Evolutionary conservation across 495 filamentous ascomycete genomes (phyloP), one percentile per base, ranked within the genome.

Genomic region (Rhypophila decipiens): DNA sequence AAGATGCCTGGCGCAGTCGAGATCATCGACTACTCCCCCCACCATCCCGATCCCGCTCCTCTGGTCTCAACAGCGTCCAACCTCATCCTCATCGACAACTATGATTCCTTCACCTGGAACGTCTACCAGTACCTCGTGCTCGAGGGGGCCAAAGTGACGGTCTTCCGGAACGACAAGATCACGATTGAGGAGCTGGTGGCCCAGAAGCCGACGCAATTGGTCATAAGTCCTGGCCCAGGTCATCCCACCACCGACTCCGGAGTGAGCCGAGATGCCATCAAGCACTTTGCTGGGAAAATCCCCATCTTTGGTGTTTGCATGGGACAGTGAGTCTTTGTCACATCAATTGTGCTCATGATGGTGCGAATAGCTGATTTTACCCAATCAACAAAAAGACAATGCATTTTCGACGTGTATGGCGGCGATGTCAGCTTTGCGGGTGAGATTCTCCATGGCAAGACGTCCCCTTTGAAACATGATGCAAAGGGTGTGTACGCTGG

Each of bases 91-190:
- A 95, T 99, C 57, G 93, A 97, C 71, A 99, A 99, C 71, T 99
- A 96, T 65, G 93, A 99, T 68, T 96, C 91, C 0, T 99, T 97
- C 59, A 95, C 91, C 50, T 97, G 88, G 87, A 98, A 97, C 61
- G 88, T 99, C 49, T 96, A 96, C 66, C 94, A 99, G 63, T 99
- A 96, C 57, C 77, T 99, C 2, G 86, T 90, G 0, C 82, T 96
- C 5, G 93, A 97, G 68, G 93, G 93, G 33, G 93, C 93, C 21
- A 84, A 69, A 0, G 90, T 96, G 34, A 86, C 82, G 10, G 93
- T 97, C 21, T 84, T 80, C 70, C 80, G 93, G 47, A 99, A 99
- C 60, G 90, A 97, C 69, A 80, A 95, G 63, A 82, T 96, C 62
- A 81, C 82, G 3, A 66, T 99, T 9, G 79, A 91, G 20, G 85